Percentiles rank a stretch among this genome's conserved stretches.
phyloP scores from a whole-genome alignment of 2,329 filamentous ascomycete genomes.

The Lachnellula hyalina region DNA sequence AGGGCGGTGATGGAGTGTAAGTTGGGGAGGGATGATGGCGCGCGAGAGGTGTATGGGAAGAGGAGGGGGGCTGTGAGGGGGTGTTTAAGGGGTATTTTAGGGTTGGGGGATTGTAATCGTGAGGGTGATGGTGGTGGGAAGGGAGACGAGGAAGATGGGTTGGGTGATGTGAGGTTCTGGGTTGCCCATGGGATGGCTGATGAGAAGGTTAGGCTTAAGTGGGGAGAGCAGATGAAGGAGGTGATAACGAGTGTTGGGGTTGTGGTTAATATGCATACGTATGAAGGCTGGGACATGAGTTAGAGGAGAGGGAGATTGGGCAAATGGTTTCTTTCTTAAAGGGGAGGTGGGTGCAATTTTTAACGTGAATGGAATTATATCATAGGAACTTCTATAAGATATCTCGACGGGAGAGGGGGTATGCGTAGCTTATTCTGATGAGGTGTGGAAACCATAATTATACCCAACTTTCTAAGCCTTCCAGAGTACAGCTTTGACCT shows the following conservation, averaged over 20 bases:
- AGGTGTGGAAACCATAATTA: no score
- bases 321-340: conserved; percentile 13
- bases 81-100: background rate
- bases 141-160: background rate
- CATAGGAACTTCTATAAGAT: background rate
- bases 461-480: no score
- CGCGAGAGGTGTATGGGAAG: background rate
- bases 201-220: conserved; percentile 19
- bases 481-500: no score
- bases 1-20: background rate
- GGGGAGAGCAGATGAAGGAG: conserved; percentile 18
- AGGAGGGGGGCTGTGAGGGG: background rate
- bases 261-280: conserved; percentile 7
- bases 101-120: background rate
- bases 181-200: conserved; percentile 21
- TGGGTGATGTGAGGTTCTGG: background rate
- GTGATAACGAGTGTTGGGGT: background rate
- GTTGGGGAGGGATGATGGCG: background rate
- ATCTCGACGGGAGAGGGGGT: background rate
- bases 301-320: conserved; percentile 10
- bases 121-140: background rate
- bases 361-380: background rate
- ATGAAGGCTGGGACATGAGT: conserved; percentile 18
- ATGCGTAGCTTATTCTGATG: no score
- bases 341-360: conserved; percentile 1